These are phyloP conservation scores for Asclepias syriaca DNA, from an alignment of 257 asterid species.

Conservation along the genomic window DNA sequence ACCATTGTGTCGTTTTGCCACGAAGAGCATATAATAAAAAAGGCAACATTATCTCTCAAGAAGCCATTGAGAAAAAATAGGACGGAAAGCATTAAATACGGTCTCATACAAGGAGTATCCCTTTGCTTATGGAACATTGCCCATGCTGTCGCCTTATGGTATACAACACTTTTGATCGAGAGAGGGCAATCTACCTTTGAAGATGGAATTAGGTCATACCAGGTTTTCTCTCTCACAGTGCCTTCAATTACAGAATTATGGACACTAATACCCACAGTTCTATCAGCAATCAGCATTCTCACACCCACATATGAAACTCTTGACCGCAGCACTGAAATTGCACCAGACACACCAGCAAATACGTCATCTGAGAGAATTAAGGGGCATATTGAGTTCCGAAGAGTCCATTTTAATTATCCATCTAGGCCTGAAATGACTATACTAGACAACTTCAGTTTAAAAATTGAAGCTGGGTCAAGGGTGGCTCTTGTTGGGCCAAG, in stretches of 20 bases:
- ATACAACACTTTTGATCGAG: conserved; percentile 52
- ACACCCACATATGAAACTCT: conserved; percentile 65
- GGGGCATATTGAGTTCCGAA: conserved; percentile 52
- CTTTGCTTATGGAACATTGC: conserved; percentile 82
- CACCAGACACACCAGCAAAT: conserved; percentile 47
- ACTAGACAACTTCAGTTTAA: conserved; percentile 54
- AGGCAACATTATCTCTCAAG: conserved; percentile 43
- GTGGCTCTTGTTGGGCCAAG: conserved; percentile 73
- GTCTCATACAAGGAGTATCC: conserved; percentile 68
- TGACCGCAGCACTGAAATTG: conserved; percentile 57
- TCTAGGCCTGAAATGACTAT: conserved; percentile 50
- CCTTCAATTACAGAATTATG: conserved; percentile 79
- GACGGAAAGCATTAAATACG: conserved; percentile 55
- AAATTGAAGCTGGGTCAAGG: conserved; percentile 54
- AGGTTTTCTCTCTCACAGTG: conserved; percentile 72
- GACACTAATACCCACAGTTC: conserved; percentile 73
- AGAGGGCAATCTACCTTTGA: conserved; percentile 58
- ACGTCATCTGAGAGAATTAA: conserved; percentile 33
- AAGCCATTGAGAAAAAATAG: conserved; percentile 47
- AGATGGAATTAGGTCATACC: conserved; percentile 67
- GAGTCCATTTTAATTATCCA: conserved; percentile 50
- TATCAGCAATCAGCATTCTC: conserved; percentile 63
- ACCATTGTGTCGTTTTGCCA: conserved; percentile 73
- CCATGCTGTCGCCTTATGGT: conserved; percentile 80
- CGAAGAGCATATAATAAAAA: conserved; percentile 53